A percentile compares a stretch with the other conserved stretches of the same genome.
These are phyloP conservation scores for Kitagawia praeruptora DNA, from an alignment of 129 eudicot genomes.

Conservation along the genomic window DNA sequence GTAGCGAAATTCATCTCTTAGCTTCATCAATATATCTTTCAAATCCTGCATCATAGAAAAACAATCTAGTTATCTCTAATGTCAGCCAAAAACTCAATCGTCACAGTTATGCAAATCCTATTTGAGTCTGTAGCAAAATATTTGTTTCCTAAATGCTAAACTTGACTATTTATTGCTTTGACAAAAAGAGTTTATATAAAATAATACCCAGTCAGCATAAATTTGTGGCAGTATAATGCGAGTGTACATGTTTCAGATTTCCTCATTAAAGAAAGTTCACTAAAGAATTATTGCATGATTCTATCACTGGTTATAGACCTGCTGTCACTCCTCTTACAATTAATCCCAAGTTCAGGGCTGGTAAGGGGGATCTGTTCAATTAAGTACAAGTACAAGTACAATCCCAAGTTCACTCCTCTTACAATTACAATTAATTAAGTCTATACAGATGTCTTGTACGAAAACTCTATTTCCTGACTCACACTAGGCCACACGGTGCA, in stretches of 20 bases:
- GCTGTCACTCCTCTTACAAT: background rate
- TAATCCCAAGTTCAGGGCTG: background rate
- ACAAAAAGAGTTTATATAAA: background rate
- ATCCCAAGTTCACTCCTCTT: too few species aligned
- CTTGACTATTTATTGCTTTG: background rate
- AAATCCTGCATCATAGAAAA: slow-evolving; percentile 57
- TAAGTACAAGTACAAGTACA: too few species aligned
- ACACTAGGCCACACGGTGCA: background rate
- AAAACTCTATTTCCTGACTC: too few species aligned
- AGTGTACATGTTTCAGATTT: background rate
- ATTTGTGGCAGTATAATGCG: background rate
- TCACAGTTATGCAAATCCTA: background rate
- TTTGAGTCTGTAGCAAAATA: background rate
- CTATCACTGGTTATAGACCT: background rate
- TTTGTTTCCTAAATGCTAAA: background rate
- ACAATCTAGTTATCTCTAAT: background rate
- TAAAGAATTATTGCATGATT: background rate
- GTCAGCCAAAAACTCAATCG: background rate
- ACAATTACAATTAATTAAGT: too few species aligned
- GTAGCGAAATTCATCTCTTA: slow-evolving; percentile 77
- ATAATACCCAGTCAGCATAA: background rate
- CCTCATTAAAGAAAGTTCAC: background rate
- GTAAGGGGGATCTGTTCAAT: too few species aligned
- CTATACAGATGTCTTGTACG: too few species aligned
- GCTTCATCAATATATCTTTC: slow-evolving; percentile 55